A percentile compares a stretch with the other conserved stretches of the same genome.
phyloP scores from a whole-genome alignment of 1,139 yeast species.

The Nakaseomyces bracarensis region DNA sequence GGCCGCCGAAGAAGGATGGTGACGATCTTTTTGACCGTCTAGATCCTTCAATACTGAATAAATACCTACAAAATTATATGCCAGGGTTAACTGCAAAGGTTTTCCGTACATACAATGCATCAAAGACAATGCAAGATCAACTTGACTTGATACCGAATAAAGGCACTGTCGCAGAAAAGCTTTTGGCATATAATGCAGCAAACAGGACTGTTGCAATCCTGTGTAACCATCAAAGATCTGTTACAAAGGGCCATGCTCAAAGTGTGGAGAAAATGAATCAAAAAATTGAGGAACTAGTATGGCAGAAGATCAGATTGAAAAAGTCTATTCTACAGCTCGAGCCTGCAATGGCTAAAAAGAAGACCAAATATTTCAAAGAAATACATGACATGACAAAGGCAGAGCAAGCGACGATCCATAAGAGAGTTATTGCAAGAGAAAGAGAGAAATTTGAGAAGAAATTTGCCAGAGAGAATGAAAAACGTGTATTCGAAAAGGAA shows the following conservation, averaged over 20 bases:
- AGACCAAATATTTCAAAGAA: constrained; percentile 57
- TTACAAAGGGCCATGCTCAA: constrained; percentile 73
- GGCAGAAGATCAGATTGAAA: constrained; percentile 75
- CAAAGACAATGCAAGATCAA: constrained; percentile 95
- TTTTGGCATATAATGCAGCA: constrained; percentile 85
- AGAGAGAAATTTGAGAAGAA: constrained; percentile 57
- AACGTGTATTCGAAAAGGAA: constrained; percentile 50
- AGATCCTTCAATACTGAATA: constrained; percentile 74
- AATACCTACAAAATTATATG: constrained; percentile 83
- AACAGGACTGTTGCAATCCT: constrained; percentile 90
- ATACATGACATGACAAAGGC: constrained; percentile 62
- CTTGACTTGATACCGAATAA: constrained; percentile 70
- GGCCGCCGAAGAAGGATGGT: constrained; percentile 80
- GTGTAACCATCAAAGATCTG: constrained; percentile 95
- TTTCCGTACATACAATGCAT: constrained; percentile 95
- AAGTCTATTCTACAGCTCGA: constrained; percentile 63
- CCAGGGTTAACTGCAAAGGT: constrained; percentile 93
- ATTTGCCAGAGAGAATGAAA: constrained; percentile 71
- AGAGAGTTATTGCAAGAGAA: constrained; percentile 47
- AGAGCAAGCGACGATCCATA: constrained; percentile 52
- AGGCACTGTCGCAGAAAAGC: constrained; percentile 83
- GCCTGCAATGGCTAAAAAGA: constrained; percentile 43
- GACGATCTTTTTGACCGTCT: constrained; percentile 88
- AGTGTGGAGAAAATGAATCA: constrained; percentile 73
- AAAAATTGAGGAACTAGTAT: constrained; percentile 64